Base-by-base conservation (phyloP, 1,284 basidiomycete genomes). In the Boletus semigastroideus region DNA sequence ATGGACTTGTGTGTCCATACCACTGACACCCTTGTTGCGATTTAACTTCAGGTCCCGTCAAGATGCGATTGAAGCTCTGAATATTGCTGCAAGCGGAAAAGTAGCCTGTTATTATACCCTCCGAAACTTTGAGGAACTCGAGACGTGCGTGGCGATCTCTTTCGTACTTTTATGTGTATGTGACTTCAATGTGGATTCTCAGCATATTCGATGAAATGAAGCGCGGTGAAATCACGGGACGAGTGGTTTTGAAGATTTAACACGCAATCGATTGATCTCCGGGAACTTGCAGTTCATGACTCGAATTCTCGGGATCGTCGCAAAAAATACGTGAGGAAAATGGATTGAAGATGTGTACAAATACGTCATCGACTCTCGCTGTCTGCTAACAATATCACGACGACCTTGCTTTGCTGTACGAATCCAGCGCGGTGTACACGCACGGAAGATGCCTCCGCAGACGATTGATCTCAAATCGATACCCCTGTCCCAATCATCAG, bases 21-120 rank as follows among this genome's bases (percentile, higher is more conserved):
- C 51, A 27, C 17, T 44, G 9, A 59, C 16, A 9, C 36, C 25
- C 16, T 2, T 47, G 4, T n/a, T 19, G 38, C 31, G 1, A 12
- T 27, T 40, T 19, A 20, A 4, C 9, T 11, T n/a, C 40, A 81
- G 81, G 28, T 77, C 72, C 53, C 76, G 83, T 44, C 82, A 85
- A 62, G 87, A 90, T 58, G 77, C 78, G 17, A 70, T 77, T 38
- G 86, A 90, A 65, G 82, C 86, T 4, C 70, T 90, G 27, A 76
- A 78, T 14, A 73, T 90, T 50, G 87, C 81, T 10, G 82, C 82
- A 1, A 67, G 72, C 13, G 85, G 86, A 8, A 83, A 85, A 57
- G 83, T 90, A 46, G 78, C 75, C 4, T 80, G 78, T 55, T 72
- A 75, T 43, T 78, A 75, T 58, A 71, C 75, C 54, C 64, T 80